Evolutionary conservation across 2,329 filamentous ascomycete species (phyloP).

Genomic region (Fusarium sp.): DNA sequence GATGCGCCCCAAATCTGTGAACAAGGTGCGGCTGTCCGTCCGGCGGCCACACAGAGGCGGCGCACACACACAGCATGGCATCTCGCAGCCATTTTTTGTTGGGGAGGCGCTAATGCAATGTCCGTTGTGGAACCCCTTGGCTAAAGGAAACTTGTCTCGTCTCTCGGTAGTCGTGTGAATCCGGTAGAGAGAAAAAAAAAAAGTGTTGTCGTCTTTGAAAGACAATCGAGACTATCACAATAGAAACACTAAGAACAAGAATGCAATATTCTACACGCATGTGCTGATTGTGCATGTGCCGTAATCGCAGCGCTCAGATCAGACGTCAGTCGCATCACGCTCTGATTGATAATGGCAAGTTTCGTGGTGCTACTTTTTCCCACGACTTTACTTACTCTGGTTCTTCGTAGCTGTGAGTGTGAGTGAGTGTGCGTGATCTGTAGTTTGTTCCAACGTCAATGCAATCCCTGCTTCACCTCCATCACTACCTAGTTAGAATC

Average conservation of each 20-base stretch:
- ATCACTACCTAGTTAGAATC: not conserved
- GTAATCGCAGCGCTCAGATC: not conserved
- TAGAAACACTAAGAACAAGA: not conserved
- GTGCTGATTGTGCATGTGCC: not conserved
- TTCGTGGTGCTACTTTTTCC: slow-evolving; percentile 1
- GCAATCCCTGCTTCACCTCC: slow-evolving; percentile 5
- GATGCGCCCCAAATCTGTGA: slow-evolving; percentile 33
- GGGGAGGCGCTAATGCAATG: slow-evolving; percentile 44
- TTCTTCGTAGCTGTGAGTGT: not conserved
- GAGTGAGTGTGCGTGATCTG: not conserved
- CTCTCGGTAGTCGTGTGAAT: slow-evolving; percentile 1
- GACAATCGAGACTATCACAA: not conserved
- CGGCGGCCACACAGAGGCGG: not conserved
- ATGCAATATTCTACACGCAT: not conserved
- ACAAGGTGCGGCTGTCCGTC: slow-evolving; percentile 26
- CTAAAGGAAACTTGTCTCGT: slow-evolving; percentile 5
- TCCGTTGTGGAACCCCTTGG: slow-evolving; percentile 32
- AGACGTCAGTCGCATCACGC: not conserved
- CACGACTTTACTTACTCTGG: not conserved
- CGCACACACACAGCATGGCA: not conserved
- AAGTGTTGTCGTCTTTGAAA: not conserved
- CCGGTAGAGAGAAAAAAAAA: not conserved
- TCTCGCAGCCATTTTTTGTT: slow-evolving; percentile 40
- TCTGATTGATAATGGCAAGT: slow-evolving; percentile 10
- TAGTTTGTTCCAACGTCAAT: slow-evolving; percentile 3